Evolutionary conservation across 345 rosid genomes (phyloP).

Genomic region (Salix brachista): DNA sequence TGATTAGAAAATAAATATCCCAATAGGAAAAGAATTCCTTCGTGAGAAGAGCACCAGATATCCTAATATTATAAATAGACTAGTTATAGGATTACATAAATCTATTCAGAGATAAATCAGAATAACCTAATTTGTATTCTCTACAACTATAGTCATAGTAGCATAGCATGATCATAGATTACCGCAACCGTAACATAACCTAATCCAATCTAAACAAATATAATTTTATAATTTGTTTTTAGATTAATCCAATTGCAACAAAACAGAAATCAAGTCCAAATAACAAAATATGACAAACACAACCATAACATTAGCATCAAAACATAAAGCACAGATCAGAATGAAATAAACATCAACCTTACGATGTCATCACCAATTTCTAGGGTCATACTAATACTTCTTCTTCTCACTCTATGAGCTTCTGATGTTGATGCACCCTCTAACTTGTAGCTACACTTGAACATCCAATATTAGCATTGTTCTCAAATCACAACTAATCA

Average conservation of each 20-base stretch:
- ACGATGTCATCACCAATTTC: conserved; percentile 98
- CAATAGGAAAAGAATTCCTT: neutral
- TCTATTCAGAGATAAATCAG: neutral
- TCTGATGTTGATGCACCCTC: conserved; percentile 76
- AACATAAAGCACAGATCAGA: neutral
- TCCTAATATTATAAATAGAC: neutral
- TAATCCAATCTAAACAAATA: neutral
- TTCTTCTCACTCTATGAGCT: conserved; percentile 84
- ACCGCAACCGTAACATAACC: neutral
- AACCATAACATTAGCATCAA: neutral
- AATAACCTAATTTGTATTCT: neutral
- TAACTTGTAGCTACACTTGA: conserved; percentile 51
- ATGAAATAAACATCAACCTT: conserved; percentile 50
- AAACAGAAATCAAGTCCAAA: neutral
- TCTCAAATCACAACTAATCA: neutral
- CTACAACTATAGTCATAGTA: neutral
- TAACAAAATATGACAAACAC: neutral
- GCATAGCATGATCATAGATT: neutral
- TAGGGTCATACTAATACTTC: conserved; percentile 97
- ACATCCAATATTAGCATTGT: conserved; percentile 12
- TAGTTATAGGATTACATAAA: neutral
- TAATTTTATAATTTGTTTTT: neutral
- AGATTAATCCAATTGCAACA: neutral
- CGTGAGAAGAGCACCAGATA: neutral
- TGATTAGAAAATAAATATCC: neutral